phyloP scores from a whole-genome alignment of 2,329 filamentous ascomycete genomes.

The Penicillium vulpinum region DNA sequence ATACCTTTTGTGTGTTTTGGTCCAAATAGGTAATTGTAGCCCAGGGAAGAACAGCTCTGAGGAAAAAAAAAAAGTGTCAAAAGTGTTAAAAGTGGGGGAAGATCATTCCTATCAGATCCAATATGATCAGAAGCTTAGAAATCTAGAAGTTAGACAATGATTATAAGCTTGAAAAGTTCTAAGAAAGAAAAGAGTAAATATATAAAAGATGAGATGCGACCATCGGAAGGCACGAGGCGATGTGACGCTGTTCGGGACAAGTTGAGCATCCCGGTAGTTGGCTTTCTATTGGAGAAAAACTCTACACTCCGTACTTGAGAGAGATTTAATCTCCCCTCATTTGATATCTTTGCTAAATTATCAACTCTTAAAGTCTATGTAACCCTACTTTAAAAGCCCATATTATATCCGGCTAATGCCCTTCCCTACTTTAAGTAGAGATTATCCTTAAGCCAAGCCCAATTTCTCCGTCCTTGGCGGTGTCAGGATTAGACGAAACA shows the following conservation, averaged over 20 bases:
- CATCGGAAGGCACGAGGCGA: constrained; percentile 36
- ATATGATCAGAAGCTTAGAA: not conserved
- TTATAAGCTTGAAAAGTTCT: constrained; percentile 1
- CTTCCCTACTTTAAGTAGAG: constrained; percentile 1
- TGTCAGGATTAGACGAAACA: constrained; percentile 7
- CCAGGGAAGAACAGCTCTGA: no score
- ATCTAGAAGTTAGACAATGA: not conserved
- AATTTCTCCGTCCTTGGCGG: constrained; percentile 9
- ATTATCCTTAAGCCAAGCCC: not conserved
- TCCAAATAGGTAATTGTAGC: no score
- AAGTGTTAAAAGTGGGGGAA: no score
- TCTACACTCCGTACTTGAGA: constrained; percentile 1
- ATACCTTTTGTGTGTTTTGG: constrained; percentile 1
- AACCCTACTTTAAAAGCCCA: constrained; percentile 22
- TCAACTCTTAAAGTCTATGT: constrained; percentile 20
- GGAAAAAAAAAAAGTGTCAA: no score
- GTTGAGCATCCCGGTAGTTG: constrained; percentile 12
- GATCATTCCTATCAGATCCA: not conserved
- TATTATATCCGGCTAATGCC: constrained; percentile 12
- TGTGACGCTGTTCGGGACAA: constrained; percentile 34
- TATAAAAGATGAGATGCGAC: constrained; percentile 31
- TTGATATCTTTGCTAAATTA: not conserved
- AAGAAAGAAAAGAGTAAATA: constrained; percentile 6
- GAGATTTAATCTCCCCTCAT: not conserved
- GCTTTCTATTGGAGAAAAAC: constrained; percentile 7